Evolutionary conservation across 257 asterid genomes (phyloP).

Genomic region (Salvia splendens): DNA sequence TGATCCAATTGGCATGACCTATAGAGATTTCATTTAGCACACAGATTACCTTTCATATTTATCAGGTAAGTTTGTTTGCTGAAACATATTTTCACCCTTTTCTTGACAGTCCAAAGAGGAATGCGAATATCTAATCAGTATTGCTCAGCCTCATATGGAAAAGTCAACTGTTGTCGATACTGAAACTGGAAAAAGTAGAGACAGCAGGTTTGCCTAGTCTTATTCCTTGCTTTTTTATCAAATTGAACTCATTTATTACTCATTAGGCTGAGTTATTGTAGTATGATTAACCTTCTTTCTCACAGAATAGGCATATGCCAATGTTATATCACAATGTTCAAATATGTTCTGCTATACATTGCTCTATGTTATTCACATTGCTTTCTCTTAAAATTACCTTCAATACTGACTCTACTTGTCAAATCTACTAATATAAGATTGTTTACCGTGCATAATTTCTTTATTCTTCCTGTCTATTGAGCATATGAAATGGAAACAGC

Average conservation of each 20-base stretch:
- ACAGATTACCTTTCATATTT: not conserved
- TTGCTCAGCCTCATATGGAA: conserved; percentile 85
- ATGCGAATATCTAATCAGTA: conserved; percentile 86
- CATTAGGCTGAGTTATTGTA: conserved; percentile 11
- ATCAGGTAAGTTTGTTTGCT: conserved; percentile 20
- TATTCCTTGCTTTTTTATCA: conserved; percentile 12
- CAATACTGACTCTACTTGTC: conserved; percentile 5
- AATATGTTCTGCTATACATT: conserved; percentile 15
- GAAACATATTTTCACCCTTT: conserved; percentile 13
- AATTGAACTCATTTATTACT: conserved; percentile 16
- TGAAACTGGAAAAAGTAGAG: conserved; percentile 84
- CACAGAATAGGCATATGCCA: conserved; percentile 13
- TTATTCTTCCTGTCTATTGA: no score
- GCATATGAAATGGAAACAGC: not conserved
- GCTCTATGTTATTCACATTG: conserved; percentile 12
- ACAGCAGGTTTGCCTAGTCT: conserved; percentile 69
- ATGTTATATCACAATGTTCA: conserved; percentile 16
- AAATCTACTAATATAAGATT: no score
- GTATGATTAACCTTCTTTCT: conserved; percentile 8
- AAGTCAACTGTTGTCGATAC: conserved; percentile 91
- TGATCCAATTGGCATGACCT: conserved; percentile 22
- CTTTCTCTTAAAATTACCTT: conserved; percentile 6
- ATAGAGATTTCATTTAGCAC: conserved; percentile 11
- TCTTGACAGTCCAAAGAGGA: conserved; percentile 80
- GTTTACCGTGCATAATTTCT: no score